Evolutionary conservation across 331 rosid species (phyloP).

Genomic region (Malus hybrid): DNA sequence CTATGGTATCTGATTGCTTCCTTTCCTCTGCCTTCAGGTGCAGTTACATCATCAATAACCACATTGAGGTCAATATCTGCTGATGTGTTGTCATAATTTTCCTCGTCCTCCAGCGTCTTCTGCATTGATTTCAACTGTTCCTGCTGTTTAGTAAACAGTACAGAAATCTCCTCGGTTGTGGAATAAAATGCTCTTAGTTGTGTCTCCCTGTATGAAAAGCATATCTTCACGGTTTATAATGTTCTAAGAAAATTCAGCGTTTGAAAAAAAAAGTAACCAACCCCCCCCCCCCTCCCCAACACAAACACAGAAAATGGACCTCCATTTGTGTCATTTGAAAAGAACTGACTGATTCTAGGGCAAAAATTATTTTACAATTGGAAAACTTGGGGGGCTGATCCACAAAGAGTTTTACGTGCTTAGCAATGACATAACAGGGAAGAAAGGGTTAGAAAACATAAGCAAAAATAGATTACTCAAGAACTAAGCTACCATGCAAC

Average conservation of each 20-base stretch:
- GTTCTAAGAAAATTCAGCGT: neutral
- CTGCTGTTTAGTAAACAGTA: conserved; percentile 81
- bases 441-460: neutral
- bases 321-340: neutral
- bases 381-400: neutral
- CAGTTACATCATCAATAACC: conserved; percentile 23
- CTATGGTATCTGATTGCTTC: conserved; percentile 26
- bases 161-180: conserved; percentile 87
- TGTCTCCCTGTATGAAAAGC: conserved; percentile 63
- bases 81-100: conserved; percentile 75
- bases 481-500: neutral
- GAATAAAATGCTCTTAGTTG: conserved; percentile 93
- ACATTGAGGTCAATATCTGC: conserved; percentile 53
- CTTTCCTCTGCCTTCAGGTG: conserved; percentile 28
- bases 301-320: neutral
- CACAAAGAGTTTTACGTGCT: neutral
- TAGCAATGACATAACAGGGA: neutral
- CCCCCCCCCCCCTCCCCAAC: neutral
- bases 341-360: neutral
- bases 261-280: neutral
- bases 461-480: neutral
- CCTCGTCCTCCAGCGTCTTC: conserved; percentile 89
- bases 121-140: conserved; percentile 92
- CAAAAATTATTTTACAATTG: neutral
- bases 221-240: neutral